A percentile compares a stretch with the other conserved stretches of the same genome.
Evolutionary conservation across 129 eudicot genomes (phyloP).

Genomic region (Flaveria sonorensis): DNA sequence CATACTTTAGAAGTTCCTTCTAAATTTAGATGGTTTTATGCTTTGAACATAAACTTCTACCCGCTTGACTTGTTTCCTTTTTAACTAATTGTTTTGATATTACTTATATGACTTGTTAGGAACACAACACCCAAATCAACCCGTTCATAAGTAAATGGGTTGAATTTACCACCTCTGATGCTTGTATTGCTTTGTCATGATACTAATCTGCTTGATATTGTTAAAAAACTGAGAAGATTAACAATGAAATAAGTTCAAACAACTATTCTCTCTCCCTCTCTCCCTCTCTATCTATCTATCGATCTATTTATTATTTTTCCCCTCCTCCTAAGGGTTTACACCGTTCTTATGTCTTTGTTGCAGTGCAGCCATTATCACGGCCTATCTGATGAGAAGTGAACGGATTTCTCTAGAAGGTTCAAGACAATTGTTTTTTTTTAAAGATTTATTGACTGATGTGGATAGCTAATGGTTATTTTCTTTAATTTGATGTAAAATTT

Average conservation of each 20-base stretch:
- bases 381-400: constrained; percentile 95
- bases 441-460: constrained; percentile 5
- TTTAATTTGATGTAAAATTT: constrained; percentile 7
- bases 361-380: constrained; percentile 97
- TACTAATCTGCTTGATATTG: not conserved
- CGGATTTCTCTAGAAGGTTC: constrained; percentile 77
- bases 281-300: too few species aligned
- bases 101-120: not conserved
- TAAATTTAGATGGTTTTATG: not conserved
- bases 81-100: constrained; percentile 1
- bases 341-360: constrained; percentile 68
- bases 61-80: not conserved
- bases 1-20: not conserved
- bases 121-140: not conserved
- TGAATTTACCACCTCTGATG: not conserved
- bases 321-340: constrained; percentile 51
- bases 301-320: constrained; percentile 17
- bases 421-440: constrained; percentile 15
- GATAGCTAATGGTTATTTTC: not conserved
- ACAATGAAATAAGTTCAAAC: constrained; percentile 19
- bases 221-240: constrained; percentile 28
- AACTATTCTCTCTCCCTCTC: constrained; percentile 25
- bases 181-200: not conserved
- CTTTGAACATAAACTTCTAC: not conserved
- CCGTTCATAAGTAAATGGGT: not conserved